Evolutionary conservation across 345 rosid genomes (phyloP), one percentile per base, ranked within the genome.

Genomic region (Rubroshorea leprosula): DNA sequence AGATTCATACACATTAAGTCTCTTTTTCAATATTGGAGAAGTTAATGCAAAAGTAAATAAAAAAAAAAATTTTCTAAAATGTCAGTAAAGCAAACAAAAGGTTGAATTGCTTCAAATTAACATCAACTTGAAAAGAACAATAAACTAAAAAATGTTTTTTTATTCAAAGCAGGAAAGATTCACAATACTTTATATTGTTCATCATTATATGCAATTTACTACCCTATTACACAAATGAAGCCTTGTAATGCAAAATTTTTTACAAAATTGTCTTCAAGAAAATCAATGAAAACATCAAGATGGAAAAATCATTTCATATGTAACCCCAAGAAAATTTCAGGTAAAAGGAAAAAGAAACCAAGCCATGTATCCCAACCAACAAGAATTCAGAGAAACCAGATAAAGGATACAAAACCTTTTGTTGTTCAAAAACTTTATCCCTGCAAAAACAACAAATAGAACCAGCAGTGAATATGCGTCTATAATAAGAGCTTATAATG

Each of bases 371-470:
- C 19, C 11, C 17, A n/a, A 54, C n/a, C 49, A 60, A 18, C 18
- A 55, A 17, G 19, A 45, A 35, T 16, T 49, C 50, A 49, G 51
- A 9, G 10, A 54, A 10, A 44, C 5, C 39, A 10, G 1, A 53
- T 23, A 61, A 78, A 85, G 99, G 96, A 87, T 93, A 93, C 96
- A 90, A 76, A 63, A 62, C 55, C 60, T 89, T 87, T 63, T 85
- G 88, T 66, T 85, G 84, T 41, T 77, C 97, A 57, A 89, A 89
- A 64, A 93, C 72, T 72, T 85, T 89, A 79, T 93, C 96, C 83
- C 99, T 89, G 84, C 65, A 75, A 67, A 76, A 60, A 47, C 29
- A 67, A 35, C 49, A 73, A 39, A 19, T 17, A 17, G 14, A 48
- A 62, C 21, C 25, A 39, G 50, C 19, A 51, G 19, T 44, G 16